Base-by-base conservation (phyloP, 164 flowering plant genomes). In the Houttuynia cordata region DNA sequence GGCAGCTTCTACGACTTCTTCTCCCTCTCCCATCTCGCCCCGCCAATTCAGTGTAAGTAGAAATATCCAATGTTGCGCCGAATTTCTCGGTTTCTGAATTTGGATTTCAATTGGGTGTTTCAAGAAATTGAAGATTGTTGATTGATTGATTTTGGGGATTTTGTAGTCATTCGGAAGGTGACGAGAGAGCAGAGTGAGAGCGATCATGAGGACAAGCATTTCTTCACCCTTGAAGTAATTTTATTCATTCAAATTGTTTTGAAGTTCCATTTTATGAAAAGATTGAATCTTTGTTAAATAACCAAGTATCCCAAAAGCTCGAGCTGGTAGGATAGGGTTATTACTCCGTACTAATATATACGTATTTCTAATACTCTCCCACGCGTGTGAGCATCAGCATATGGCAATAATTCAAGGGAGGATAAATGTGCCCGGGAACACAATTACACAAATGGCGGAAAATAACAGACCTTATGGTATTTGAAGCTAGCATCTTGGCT, bases 1-100 rank as follows among this genome's bases (percentile, higher is more conserved):
- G 96, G 87, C 4, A 75, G 79, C 70, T 93, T 93, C 71, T 93
- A 90, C 67, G 97, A 93, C 62, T 93, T 93, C 78, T 93, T 93
- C 81, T 90, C 99, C 24, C 89, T 93, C 51, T 79, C 97, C 20
- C 86, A 88, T 68, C 92, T 90, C 81, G 79, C 88, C 56, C 92
- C 96, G 61, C 98, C 99, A 10, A 63, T 93, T 34, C 97, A 93
- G 56, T 85, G 99, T 93, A 79, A 66, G 49, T 17, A 17, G 14
- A 12, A 10, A 18, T 52, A 19, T 21, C 12, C 7, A 12, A 21
- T 41, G 45, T 41, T 13, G 45, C 45, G 45, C n/a, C n/a, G n/a
- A n/a, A 30, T 30, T 30, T 30, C 37, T 1, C 12, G 56, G 22
- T 20, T 1, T 18, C 22, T 53, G 20, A 18, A 53, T 20, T 4